phyloP scores from a whole-genome alignment of 2,329 filamentous ascomycete species.

The Sordariomycetes sp. region DNA sequence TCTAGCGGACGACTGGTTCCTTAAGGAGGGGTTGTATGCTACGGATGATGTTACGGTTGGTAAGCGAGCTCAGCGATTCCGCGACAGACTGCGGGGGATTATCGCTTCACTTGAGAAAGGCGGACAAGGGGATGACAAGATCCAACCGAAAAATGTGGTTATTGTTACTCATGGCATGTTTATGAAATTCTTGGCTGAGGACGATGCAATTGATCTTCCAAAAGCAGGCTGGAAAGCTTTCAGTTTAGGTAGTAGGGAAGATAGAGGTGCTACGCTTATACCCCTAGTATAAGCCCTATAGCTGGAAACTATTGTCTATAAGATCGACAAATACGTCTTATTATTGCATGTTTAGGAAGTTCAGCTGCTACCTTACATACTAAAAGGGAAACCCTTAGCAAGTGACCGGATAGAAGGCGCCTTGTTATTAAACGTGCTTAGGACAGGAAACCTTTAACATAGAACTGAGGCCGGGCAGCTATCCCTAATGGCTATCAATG shows the following conservation, averaged over 20 bases:
- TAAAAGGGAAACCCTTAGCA: too few relatives aligned
- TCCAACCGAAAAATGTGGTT: constrained; percentile 9
- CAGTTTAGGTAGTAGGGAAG: constrained; percentile 6
- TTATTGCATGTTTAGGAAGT: too few relatives aligned
- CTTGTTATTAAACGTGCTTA: too few relatives aligned
- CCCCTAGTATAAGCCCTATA: background rate
- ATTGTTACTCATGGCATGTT: constrained; percentile 19
- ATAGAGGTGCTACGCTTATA: constrained; percentile 2
- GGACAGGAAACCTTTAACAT: too few relatives aligned
- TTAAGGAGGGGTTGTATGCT: constrained; percentile 11
- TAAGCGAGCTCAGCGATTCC: constrained; percentile 9
- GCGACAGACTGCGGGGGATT: constrained; percentile 8
- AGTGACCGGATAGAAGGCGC: too few relatives aligned
- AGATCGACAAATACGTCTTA: too few relatives aligned
- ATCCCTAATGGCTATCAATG: too few relatives aligned
- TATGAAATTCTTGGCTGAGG: constrained; percentile 17
- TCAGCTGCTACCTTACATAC: too few relatives aligned
- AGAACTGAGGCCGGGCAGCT: too few relatives aligned
- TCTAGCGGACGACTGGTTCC: constrained; percentile 10
- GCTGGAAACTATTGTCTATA: too few relatives aligned
- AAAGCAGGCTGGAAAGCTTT: constrained; percentile 19
- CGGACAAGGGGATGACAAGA: background rate
- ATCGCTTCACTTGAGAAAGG: constrained; percentile 1
- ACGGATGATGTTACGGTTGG: too few relatives aligned
- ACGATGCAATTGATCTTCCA: constrained; percentile 16